Base-by-base conservation (phyloP, 371 early-diverging fungal species). In the Mucor piriformis region DNA sequence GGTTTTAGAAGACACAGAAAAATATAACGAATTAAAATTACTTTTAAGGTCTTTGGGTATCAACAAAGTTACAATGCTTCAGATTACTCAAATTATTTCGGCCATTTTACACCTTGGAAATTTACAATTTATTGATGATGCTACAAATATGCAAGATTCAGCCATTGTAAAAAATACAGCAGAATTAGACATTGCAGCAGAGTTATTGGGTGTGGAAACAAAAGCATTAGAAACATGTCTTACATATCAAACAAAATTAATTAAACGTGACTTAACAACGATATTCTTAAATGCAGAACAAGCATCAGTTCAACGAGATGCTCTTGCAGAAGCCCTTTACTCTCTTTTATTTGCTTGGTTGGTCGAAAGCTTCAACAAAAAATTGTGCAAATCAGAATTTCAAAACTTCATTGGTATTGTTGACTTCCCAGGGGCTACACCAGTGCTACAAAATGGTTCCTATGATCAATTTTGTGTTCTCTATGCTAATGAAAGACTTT, bases 41-140 rank as follows among this genome's bases (percentile, higher is more conserved):
- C 84, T 89, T 11, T 74, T 96, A 75, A 92, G 90, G 68, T 67
- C 83, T n/a, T 51, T 94, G 29, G 95, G 96, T 3, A 82, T 96
- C 47, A 85, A 85, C 44, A 85, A 84, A 47, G 83, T 86, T 55
- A 86, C 86, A 57, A 85, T 90, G 49, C 77, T 83, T 16, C 76
- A 84, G 8, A 61, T 89, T 12, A 83, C 82, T 59, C 83, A 83
- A 51, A 66, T 89, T 5, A 50, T 93, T 33, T 83, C 90, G 0
- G 90, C 87, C 8, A 86, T 93, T 15, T 64, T 93, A 54, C 91
- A 92, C 40, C 60, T 93, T 12, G 91, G 91, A n/a, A 89, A 88
- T 32, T 50, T 87, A 3, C 78, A 89, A 54, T 93, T 93, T 66
- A 79, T 73, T 25, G 64, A 74, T 42, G 62, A 57, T 49, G 49